phyloP scores from a whole-genome alignment of 495 filamentous ascomycete species.

The Aspergillus heteromorphus region DNA sequence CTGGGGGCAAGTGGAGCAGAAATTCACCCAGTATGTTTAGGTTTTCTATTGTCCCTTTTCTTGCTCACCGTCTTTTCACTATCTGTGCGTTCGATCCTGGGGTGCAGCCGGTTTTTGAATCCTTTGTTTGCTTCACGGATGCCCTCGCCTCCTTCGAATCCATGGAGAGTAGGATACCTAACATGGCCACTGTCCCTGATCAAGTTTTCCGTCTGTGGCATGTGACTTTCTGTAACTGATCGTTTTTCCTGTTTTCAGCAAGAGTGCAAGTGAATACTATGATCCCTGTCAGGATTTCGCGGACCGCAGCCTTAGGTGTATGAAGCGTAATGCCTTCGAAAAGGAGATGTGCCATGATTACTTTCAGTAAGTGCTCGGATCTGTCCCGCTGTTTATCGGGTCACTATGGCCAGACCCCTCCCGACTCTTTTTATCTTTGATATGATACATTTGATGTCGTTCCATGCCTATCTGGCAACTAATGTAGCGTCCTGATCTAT shows the following conservation, averaged over 20 bases:
- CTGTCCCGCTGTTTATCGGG: background rate
- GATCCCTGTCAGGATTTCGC: constrained; percentile 97
- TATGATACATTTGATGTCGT: background rate
- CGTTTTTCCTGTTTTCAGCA: constrained; percentile 46
- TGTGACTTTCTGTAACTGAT: constrained; percentile 9
- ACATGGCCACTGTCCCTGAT: background rate
- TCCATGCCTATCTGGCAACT: background rate
- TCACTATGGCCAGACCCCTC: no score
- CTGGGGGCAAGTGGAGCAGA: constrained; percentile 35
- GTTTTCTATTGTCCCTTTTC: background rate
- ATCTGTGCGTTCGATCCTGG: background rate
- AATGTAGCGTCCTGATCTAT: background rate
- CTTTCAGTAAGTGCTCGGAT: constrained; percentile 66
- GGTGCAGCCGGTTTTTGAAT: background rate
- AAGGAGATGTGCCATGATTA: constrained; percentile 86
- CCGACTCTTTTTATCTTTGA: no score
- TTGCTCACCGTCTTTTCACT: background rate
- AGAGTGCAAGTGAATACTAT: constrained; percentile 76
- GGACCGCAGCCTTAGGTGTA: constrained; percentile 72
- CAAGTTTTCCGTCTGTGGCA: background rate
- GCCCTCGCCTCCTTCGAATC: background rate
- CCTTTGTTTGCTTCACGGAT: background rate
- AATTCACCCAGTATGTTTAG: constrained; percentile 37
- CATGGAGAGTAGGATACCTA: background rate
- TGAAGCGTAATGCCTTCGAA: constrained; percentile 81